A percentile compares a stretch with the other conserved stretches of the same genome.
Conservation (phyloP, 2,329 filamentous ascomycete genomes). For the Alternaria incomplexa region DNA sequence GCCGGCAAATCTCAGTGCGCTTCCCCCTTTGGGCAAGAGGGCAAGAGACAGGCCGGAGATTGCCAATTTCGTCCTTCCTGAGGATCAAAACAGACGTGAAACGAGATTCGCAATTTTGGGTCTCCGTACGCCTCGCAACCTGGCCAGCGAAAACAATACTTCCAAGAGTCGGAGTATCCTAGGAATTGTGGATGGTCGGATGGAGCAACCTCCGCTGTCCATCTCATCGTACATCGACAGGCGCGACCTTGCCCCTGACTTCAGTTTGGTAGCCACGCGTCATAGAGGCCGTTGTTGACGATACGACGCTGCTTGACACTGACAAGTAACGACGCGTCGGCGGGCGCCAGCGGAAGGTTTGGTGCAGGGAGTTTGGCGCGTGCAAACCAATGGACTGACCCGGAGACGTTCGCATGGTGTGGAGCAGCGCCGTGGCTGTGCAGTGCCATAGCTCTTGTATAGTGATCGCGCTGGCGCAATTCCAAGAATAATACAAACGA, state of each 20-base stretch:
- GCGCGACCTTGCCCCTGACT: neutral
- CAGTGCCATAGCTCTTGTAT: neutral
- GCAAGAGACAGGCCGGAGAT: constrained; percentile 11
- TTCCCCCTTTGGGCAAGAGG: constrained; percentile 1
- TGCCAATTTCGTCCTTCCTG: constrained; percentile 15
- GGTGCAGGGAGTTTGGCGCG: constrained; percentile 1
- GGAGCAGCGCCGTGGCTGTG: constrained; percentile 12
- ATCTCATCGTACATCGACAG: neutral
- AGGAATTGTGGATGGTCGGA: neutral
- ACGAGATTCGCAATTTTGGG: constrained; percentile 21
- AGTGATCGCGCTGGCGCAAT: constrained; percentile 1
- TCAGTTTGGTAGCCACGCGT: constrained; percentile 4
- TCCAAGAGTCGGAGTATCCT: neutral
- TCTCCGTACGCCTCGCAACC: constrained; percentile 5
- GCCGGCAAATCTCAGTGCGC: neutral
- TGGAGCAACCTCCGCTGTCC: neutral
- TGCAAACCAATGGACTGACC: constrained; percentile 2
- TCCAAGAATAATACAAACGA: neutral
- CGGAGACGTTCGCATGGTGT: constrained; percentile 2
- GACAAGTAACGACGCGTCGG: constrained; percentile 8
- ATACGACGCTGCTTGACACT: constrained; percentile 2
- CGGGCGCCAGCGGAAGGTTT: constrained; percentile 6
- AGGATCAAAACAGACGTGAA: constrained; percentile 15
- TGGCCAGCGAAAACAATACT: constrained; percentile 7
- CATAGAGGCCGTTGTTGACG: constrained; percentile 1